Conservation (phyloP, 208 protist genomes). For the Trypanosomatidae sp. region DNA sequence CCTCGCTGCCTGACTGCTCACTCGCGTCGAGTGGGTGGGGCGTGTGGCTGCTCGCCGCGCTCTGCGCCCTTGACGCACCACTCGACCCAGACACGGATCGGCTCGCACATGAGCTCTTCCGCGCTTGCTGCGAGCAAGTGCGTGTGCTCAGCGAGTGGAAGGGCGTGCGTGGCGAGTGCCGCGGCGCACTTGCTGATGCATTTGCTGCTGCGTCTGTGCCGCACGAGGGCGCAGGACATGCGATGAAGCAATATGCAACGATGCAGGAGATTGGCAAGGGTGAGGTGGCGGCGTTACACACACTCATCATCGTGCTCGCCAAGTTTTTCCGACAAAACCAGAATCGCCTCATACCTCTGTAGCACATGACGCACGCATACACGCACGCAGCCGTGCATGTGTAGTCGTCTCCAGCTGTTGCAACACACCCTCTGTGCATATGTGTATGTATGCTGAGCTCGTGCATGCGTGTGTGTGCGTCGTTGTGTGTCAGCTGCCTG, state of each 20-base stretch:
- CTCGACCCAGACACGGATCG: conserved; percentile 71
- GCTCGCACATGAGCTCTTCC: conserved; percentile 53
- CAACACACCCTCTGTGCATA: no score
- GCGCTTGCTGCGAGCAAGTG: conserved; percentile 43
- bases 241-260: conserved; percentile 13
- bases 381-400: no score
- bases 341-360: conserved; percentile 66
- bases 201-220: conserved; percentile 5
- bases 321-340: conserved; percentile 77
- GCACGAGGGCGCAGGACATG: no score
- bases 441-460: no score
- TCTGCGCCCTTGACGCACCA: conserved; percentile 49
- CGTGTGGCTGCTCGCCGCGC: conserved; percentile 45
- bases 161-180: conserved; percentile 17
- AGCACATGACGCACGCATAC: no score
- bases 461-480: no score
- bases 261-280: conserved; percentile 25
- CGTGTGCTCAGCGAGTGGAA: conserved; percentile 29
- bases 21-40: conserved; percentile 22
- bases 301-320: conserved; percentile 50
- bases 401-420: no score
- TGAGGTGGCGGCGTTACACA: conserved; percentile 59
- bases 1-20: background rate
- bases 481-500: no score
- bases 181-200: conserved; percentile 20